Percentiles rank a stretch among this genome's conserved stretches.
These are phyloP conservation scores for Coemansia pectinata DNA, from an alignment of 192 early-diverging fungal species.

Conservation along the genomic window DNA sequence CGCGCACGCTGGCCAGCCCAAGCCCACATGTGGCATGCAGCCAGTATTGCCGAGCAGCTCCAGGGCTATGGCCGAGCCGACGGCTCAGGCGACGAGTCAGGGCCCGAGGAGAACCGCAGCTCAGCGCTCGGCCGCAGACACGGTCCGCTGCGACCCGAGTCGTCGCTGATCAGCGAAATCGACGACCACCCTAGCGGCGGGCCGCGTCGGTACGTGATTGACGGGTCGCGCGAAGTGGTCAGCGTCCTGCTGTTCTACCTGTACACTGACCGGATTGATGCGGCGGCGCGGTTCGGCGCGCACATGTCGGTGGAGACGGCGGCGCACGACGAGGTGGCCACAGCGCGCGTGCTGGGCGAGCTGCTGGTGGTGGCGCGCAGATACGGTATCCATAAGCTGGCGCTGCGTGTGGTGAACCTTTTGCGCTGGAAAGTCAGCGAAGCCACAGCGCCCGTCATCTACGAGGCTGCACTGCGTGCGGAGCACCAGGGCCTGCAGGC, in stretches of 20 bases:
- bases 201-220: constrained; percentile 8
- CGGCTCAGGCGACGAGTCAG: background rate
- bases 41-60: constrained; percentile 6
- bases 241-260: constrained; percentile 65
- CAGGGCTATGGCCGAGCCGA: background rate
- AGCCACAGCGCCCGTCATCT: constrained; percentile 65
- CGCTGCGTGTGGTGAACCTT: constrained; percentile 56
- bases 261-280: constrained; percentile 68
- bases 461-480: constrained; percentile 65
- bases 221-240: constrained; percentile 57
- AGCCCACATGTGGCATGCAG: constrained; percentile 39
- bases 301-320: background rate
- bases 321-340: constrained; percentile 27
- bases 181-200: background rate
- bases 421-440: constrained; percentile 66
- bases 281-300: constrained; percentile 61
- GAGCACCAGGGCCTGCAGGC: constrained; percentile 68
- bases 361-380: constrained; percentile 64
- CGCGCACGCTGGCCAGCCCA: constrained; percentile 51
- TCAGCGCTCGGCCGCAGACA: background rate
- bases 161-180: constrained; percentile 34
- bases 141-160: constrained; percentile 19
- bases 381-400: constrained; percentile 62
- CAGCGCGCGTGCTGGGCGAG: constrained; percentile 60
- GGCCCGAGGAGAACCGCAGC: background rate